Conservation (phyloP, 148 eudicot genomes). For the Persicaria tinctoria region DNA sequence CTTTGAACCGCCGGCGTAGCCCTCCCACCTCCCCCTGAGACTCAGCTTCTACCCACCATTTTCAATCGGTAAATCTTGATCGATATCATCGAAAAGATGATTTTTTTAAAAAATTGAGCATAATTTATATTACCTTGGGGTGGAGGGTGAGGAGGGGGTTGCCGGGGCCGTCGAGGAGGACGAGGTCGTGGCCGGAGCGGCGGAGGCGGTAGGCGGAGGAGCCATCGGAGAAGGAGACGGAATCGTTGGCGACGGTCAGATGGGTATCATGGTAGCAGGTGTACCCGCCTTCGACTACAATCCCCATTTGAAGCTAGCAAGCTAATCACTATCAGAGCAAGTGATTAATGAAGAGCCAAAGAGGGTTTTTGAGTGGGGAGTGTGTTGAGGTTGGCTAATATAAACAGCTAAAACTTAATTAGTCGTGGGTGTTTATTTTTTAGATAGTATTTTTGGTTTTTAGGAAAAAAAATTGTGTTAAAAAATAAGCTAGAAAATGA, state of each 20-base stretch:
- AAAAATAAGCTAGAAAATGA: too few species aligned
- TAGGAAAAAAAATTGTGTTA: too few species aligned
- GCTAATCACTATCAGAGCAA: background rate
- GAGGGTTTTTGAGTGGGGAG: too few species aligned
- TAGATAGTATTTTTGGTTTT: too few species aligned
- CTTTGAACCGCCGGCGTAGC: constrained; percentile 54
- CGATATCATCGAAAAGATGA: background rate
- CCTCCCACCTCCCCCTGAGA: constrained; percentile 90
- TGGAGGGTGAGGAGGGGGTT: constrained; percentile 13
- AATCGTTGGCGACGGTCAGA: background rate
- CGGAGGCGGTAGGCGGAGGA: background rate
- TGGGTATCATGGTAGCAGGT: background rate
- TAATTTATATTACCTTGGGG: background rate
- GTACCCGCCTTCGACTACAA: background rate
- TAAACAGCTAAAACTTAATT: too few species aligned
- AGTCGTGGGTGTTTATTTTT: too few species aligned
- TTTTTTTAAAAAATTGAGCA: background rate
- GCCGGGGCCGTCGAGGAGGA: background rate
- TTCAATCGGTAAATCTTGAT: background rate
- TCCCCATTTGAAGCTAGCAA: background rate
- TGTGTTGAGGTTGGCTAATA: too few species aligned
- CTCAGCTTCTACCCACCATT: constrained; percentile 49
- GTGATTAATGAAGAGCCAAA: background rate
- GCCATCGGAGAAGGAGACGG: background rate
- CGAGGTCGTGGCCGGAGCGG: background rate